phyloP scores from a whole-genome alignment of 495 filamentous ascomycete genomes.

The Penicillium daleae region DNA sequence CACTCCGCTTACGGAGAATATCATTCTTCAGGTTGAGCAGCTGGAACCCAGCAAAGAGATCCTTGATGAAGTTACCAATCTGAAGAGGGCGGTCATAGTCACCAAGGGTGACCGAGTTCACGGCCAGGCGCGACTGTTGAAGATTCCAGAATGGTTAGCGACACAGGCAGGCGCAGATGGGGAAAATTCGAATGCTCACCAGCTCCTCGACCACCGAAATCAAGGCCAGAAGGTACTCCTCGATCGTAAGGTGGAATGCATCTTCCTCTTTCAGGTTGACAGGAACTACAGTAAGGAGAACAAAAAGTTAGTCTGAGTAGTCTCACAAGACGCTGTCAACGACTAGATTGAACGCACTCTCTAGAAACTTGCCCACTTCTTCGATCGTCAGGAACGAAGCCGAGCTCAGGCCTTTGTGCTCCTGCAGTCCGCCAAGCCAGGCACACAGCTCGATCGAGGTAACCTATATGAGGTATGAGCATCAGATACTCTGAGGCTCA shows the following conservation, averaged over 20 bases:
- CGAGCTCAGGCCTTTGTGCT: slow-evolving; percentile 45
- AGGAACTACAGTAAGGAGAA: slow-evolving; percentile 63
- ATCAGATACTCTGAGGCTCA: slow-evolving; percentile 1
- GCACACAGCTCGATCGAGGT: slow-evolving; percentile 71
- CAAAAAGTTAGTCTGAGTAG: neutral
- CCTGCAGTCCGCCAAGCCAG: slow-evolving; percentile 71
- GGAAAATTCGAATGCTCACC: slow-evolving; percentile 40
- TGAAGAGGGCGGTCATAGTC: slow-evolving; percentile 81
- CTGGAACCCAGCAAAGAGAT: slow-evolving; percentile 94
- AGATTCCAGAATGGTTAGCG: neutral
- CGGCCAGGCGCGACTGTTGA: slow-evolving; percentile 75
- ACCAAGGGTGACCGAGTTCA: slow-evolving; percentile 92
- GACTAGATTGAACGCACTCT: slow-evolving; percentile 54
- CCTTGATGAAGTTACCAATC: slow-evolving; percentile 92
- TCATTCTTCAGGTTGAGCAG: slow-evolving; percentile 97
- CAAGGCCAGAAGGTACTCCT: slow-evolving; percentile 90
- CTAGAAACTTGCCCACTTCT: slow-evolving; percentile 76
- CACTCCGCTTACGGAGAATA: slow-evolving; percentile 79
- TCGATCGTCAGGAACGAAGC: slow-evolving; percentile 78
- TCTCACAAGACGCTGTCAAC: neutral
- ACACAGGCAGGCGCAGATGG: neutral
- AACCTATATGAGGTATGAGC: slow-evolving; percentile 43
- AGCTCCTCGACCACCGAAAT: slow-evolving; percentile 90
- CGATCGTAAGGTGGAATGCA: slow-evolving; percentile 91
- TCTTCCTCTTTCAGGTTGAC: slow-evolving; percentile 90